Conservation (phyloP, 768 basidiomycete genomes). For the Psilocybe tampanensis region DNA sequence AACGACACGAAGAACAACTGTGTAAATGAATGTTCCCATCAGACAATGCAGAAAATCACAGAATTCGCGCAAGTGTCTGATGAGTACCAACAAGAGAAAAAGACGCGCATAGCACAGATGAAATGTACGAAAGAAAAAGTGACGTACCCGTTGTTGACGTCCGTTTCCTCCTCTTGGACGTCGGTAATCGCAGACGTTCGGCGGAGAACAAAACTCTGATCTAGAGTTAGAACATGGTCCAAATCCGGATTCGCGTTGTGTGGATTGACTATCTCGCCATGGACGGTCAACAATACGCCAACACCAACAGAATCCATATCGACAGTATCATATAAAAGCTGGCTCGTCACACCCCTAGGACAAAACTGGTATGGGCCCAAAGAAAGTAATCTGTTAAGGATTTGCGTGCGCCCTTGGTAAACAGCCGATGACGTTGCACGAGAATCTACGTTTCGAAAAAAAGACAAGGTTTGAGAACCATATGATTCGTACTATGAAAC, state of each 20-base stretch:
- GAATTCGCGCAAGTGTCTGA: not conserved
- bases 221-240: constrained; percentile 23
- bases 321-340: constrained; percentile 26
- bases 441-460: not conserved
- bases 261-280: constrained; percentile 25
- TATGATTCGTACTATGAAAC: not conserved
- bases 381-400: constrained; percentile 11
- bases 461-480: not conserved
- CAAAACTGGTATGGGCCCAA: constrained; percentile 26
- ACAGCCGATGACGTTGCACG: constrained; percentile 7
- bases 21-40: not conserved
- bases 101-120: not conserved
- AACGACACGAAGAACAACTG: not conserved
- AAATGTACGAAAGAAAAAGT: not conserved
- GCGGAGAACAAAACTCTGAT: constrained; percentile 33
- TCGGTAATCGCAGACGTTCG: too few species aligned
- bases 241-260: constrained; percentile 7
- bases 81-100: too few species aligned
- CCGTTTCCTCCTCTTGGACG: constrained; percentile 4
- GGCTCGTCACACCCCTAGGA: constrained; percentile 14
- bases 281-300: constrained; percentile 25
- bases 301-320: constrained; percentile 16
- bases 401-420: constrained; percentile 16
- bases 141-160: constrained; percentile 11
- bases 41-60: not conserved